Evolutionary conservation across 2,329 filamentous ascomycete genomes (phyloP).

Genomic region (Fusarium citri): DNA sequence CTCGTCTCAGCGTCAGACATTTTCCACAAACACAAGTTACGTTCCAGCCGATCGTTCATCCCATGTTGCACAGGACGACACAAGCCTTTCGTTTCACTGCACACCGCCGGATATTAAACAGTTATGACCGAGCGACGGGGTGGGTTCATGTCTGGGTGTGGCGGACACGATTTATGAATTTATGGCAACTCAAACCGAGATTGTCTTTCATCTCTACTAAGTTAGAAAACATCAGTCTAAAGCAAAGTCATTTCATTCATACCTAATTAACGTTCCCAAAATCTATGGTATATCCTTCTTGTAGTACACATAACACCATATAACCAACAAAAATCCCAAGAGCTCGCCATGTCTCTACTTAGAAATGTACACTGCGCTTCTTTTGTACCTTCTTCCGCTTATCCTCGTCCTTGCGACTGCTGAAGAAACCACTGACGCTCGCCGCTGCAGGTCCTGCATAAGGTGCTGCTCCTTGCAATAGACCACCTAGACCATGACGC

Average conservation of each 20-base stretch:
- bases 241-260: conserved; percentile 12
- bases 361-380: conserved; percentile 63
- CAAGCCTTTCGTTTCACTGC: not conserved
- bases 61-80: not conserved
- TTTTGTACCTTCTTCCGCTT: conserved; percentile 59
- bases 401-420: conserved; percentile 52
- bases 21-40: not conserved
- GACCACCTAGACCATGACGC: conserved; percentile 45
- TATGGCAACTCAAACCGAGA: not conserved
- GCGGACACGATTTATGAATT: not conserved
- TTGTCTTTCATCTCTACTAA: not conserved
- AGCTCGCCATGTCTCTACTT: not conserved
- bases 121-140: not conserved
- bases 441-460: conserved; percentile 56
- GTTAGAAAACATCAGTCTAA: not conserved
- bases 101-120: not conserved
- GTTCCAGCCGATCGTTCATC: not conserved
- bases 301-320: conserved; percentile 22
- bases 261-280: conserved; percentile 11
- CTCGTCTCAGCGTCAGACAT: not conserved
- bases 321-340: not conserved
- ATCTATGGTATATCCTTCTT: conserved; percentile 45
- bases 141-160: not conserved
- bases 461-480: conserved; percentile 47
- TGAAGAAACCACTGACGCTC: conserved; percentile 60